Conservation (phyloP, 352 stramenopile species). For the Pythium brassicae region DNA sequence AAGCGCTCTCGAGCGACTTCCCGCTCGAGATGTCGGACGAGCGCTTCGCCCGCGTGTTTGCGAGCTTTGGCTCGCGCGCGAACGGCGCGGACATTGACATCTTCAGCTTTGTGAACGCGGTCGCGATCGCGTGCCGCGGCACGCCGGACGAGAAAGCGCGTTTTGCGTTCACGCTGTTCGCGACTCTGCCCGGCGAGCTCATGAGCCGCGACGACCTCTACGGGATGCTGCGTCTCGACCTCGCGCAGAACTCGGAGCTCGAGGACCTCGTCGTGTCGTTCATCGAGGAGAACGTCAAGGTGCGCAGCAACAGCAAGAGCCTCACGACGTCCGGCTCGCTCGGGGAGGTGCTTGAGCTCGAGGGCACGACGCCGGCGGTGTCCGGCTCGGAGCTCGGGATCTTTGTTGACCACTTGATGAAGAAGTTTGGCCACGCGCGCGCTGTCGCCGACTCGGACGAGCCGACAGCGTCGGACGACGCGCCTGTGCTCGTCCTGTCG, state of each 20-base stretch:
- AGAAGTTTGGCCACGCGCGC: conserved; percentile 40
- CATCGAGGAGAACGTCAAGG: conserved; percentile 56
- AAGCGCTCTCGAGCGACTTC: conserved; percentile 74
- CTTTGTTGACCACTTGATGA: conserved; percentile 76
- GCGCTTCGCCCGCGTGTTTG: conserved; percentile 70
- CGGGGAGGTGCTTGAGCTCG: conserved; percentile 52
- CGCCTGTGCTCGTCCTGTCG: conserved; percentile 36
- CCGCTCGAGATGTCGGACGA: conserved; percentile 83
- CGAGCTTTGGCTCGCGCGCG: conserved; percentile 71
- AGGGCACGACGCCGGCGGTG: conserved; percentile 60
- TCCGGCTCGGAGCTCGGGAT: conserved; percentile 75
- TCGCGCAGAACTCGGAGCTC: conserved; percentile 71
- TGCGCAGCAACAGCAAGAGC: conserved; percentile 41
- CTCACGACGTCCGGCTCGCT: conserved; percentile 37
- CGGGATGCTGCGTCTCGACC: conserved; percentile 76
- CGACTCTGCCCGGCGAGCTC: conserved; percentile 36
- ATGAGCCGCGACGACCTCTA: conserved; percentile 84
- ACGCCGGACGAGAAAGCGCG: conserved; percentile 64
- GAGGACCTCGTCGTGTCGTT: conserved; percentile 59
- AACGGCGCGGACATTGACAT: conserved; percentile 81
- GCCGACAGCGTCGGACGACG: conserved; percentile 23
- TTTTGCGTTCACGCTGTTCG: conserved; percentile 82
- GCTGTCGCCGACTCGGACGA: conserved; percentile 17
- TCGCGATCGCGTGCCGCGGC: conserved; percentile 74
- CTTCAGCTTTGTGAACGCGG: conserved; percentile 82